These are phyloP conservation scores for Neurospora discreta DNA, from an alignment of 495 filamentous ascomycete species.

Conservation along the genomic window DNA sequence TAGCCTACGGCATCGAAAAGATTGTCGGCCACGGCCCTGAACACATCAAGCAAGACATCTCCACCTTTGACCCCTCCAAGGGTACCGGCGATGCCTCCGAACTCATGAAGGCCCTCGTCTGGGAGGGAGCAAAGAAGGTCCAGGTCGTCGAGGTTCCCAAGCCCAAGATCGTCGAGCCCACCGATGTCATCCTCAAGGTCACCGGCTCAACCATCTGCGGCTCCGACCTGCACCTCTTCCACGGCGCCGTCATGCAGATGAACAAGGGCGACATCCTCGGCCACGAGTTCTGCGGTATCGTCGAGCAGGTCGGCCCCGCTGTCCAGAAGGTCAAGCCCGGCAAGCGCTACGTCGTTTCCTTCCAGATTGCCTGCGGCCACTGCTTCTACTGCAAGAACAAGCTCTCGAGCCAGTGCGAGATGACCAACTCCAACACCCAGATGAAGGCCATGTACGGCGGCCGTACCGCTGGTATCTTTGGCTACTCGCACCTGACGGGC, in stretches of 20 bases:
- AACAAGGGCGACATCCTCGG: slow-evolving; percentile 80
- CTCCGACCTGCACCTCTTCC: slow-evolving; percentile 72
- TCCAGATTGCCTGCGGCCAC: slow-evolving; percentile 71
- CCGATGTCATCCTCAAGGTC: slow-evolving; percentile 74
- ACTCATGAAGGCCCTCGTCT: slow-evolving; percentile 62
- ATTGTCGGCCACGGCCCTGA: slow-evolving; percentile 52
- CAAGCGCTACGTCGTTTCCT: slow-evolving; percentile 72
- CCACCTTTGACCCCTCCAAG: slow-evolving; percentile 30
- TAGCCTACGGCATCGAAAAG: slow-evolving; percentile 54
- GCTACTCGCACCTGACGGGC: slow-evolving; percentile 68
- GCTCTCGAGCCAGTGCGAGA: slow-evolving; percentile 65
- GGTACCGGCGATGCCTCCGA: slow-evolving; percentile 33
- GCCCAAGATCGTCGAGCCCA: slow-evolving; percentile 58
- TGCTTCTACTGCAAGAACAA: slow-evolving; percentile 74
- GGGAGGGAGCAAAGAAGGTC: slow-evolving; percentile 62
- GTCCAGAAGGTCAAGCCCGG: slow-evolving; percentile 49
- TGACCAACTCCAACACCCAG: slow-evolving; percentile 61
- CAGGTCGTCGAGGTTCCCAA: slow-evolving; percentile 53
- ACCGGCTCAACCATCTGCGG: slow-evolving; percentile 85
- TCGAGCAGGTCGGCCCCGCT: slow-evolving; percentile 55
- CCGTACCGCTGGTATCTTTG: slow-evolving; percentile 62
- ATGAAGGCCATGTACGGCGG: slow-evolving; percentile 63
- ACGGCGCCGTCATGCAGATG: slow-evolving; percentile 60
- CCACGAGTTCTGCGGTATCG: slow-evolving; percentile 79
- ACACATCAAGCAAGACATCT: slow-evolving; percentile 48